phyloP scores from a whole-genome alignment of 805 yeast species.

The Saccharomycopsis fibuligera region DNA sequence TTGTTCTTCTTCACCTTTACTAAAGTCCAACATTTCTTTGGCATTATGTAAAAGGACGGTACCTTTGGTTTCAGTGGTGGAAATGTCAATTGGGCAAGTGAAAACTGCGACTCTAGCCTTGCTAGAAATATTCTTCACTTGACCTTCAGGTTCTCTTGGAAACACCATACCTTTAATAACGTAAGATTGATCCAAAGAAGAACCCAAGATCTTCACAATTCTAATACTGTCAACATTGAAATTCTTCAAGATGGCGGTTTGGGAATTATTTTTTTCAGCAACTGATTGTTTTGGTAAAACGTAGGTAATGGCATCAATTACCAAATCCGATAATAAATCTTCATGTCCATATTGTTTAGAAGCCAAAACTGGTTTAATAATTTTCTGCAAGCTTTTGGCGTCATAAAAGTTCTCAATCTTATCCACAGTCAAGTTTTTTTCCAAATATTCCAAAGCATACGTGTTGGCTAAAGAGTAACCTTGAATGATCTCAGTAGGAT shows the following conservation, averaged over 20 bases:
- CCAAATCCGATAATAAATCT: conserved; percentile 66
- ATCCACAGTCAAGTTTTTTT: conserved; percentile 50
- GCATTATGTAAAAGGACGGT: conserved; percentile 95
- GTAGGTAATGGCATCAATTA: conserved; percentile 76
- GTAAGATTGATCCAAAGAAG: conserved; percentile 61
- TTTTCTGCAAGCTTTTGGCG: conserved; percentile 55
- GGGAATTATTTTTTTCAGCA: conserved; percentile 20
- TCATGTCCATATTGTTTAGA: conserved; percentile 93
- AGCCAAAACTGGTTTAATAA: conserved; percentile 79
- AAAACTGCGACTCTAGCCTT: conserved; percentile 85
- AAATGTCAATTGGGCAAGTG: conserved; percentile 90
- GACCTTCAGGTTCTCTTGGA: conserved; percentile 96
- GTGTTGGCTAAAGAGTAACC: conserved; percentile 87
- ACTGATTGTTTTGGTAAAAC: conserved; percentile 66
- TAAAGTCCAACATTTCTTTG: conserved; percentile 91
- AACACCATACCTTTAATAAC: conserved; percentile 97
- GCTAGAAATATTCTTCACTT: conserved; percentile 52
- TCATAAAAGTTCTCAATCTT: conserved; percentile 51
- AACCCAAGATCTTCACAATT: conserved; percentile 95
- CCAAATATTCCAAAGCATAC: conserved; percentile 58
- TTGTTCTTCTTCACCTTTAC: conserved; percentile 94
- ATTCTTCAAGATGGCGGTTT: conserved; percentile 21
- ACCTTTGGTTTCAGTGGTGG: conserved; percentile 97
- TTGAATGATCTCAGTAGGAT: conserved; percentile 87
- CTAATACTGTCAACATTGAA: conserved; percentile 93